phyloP scores from a whole-genome alignment of 228 moss, liverwort and hornwort genomes.

The Sphagnum fallax region DNA sequence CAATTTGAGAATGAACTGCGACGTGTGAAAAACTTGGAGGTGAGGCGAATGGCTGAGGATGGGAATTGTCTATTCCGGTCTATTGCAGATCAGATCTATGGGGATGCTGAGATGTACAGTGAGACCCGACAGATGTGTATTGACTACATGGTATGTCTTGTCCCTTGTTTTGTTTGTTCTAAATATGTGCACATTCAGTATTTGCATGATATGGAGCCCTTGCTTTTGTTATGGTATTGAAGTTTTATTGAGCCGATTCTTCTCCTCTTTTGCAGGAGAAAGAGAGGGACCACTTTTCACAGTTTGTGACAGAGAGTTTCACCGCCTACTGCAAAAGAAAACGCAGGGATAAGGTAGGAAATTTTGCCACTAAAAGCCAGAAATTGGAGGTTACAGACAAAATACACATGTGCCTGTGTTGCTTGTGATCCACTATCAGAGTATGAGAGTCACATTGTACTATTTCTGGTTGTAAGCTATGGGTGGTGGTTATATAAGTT shows the following conservation, averaged over 20 bases:
- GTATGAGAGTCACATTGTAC: too few relatives aligned
- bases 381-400: too few relatives aligned
- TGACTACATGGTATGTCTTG: constrained; percentile 77
- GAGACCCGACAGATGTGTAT: constrained; percentile 97
- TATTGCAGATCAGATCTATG: constrained; percentile 91
- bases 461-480: too few relatives aligned
- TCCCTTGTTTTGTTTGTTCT: background rate
- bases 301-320: constrained; percentile 98
- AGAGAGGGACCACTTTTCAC: constrained; percentile 98
- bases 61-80: constrained; percentile 97
- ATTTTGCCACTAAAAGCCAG: too few relatives aligned
- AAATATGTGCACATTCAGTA: background rate
- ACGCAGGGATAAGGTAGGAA: constrained; percentile 84
- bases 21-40: constrained; percentile 67
- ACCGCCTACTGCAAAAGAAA: constrained; percentile 98
- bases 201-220: background rate
- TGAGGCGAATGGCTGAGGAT: constrained; percentile 94
- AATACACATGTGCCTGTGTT: too few relatives aligned
- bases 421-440: too few relatives aligned
- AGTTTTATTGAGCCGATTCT: too few relatives aligned
- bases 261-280: constrained; percentile 57
- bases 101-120: constrained; percentile 97
- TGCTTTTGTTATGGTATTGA: background rate
- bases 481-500: too few relatives aligned
- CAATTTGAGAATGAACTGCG: constrained; percentile 94